These are phyloP conservation scores for Dendrobium huoshanense DNA, from an alignment of 106 monocot species.

Conservation along the genomic window DNA sequence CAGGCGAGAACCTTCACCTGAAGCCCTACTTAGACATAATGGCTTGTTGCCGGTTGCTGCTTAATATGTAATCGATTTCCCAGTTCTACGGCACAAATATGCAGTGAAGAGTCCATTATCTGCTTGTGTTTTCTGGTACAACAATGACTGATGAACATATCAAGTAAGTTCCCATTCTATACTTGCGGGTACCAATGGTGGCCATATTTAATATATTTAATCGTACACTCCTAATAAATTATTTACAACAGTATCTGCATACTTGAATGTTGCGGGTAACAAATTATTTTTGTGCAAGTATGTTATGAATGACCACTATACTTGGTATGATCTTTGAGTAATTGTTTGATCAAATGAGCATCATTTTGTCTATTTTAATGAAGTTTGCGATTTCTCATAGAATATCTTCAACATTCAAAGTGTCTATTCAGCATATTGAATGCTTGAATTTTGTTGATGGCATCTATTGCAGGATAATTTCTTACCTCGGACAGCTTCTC, in stretches of 20 bases:
- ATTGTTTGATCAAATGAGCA: neutral
- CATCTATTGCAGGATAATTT: constrained; percentile 80
- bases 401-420: neutral
- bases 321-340: neutral
- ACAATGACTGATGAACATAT: too few relatives aligned
- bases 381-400: neutral
- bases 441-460: constrained; percentile 5
- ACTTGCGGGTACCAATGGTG: too few relatives aligned
- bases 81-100: neutral
- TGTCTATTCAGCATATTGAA: neutral
- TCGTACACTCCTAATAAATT: too few relatives aligned
- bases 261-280: neutral
- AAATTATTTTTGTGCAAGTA: neutral
- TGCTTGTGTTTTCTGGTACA: too few relatives aligned
- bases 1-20: constrained; percentile 92
- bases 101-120: too few relatives aligned
- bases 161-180: too few relatives aligned
- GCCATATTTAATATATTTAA: too few relatives aligned
- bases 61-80: constrained; percentile 10
- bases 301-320: neutral
- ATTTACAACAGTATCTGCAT: too few relatives aligned
- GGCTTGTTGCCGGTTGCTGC: constrained; percentile 48
- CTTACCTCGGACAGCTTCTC: constrained; percentile 81
- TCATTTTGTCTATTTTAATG: neutral
- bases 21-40: constrained; percentile 84